These are phyloP conservation scores for Exophiala dermatitidis DNA, from an alignment of 2,329 filamentous ascomycete genomes.

Conservation along the genomic window DNA sequence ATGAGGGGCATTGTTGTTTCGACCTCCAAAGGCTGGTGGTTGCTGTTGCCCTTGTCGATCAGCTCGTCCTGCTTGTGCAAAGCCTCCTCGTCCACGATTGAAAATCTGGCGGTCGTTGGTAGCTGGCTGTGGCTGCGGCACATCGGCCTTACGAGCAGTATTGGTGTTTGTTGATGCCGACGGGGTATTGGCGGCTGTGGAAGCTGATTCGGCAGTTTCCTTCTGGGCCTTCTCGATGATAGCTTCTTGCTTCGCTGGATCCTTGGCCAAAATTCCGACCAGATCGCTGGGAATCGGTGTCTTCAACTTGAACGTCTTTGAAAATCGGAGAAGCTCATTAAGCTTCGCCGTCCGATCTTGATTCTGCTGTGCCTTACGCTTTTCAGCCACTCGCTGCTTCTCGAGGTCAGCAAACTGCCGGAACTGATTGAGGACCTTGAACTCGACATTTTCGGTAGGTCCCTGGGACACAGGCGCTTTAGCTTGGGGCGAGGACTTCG, in stretches of 20 bases:
- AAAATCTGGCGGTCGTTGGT: slow-evolving; percentile 44
- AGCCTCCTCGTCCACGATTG: slow-evolving; percentile 42
- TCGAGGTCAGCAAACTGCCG: slow-evolving; percentile 57
- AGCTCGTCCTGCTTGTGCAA: slow-evolving; percentile 22
- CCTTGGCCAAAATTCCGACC: slow-evolving; percentile 91
- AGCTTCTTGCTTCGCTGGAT: slow-evolving; percentile 85
- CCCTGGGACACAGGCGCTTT: slow-evolving; percentile 43
- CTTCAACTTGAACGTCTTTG: slow-evolving; percentile 84
- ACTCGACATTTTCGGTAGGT: slow-evolving; percentile 54
- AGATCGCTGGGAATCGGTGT: slow-evolving; percentile 88
- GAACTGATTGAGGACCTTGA: slow-evolving; percentile 56
- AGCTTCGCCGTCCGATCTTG: slow-evolving; percentile 86
- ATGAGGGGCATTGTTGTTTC: slow-evolving; percentile 12
- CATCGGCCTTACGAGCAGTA: slow-evolving; percentile 47
- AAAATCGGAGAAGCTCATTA: slow-evolving; percentile 92
- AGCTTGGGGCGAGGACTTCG: slow-evolving; percentile 25
- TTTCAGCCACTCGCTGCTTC: slow-evolving; percentile 54
- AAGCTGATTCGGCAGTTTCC: slow-evolving; percentile 56
- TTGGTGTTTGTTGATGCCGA: slow-evolving; percentile 40
- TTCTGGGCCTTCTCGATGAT: slow-evolving; percentile 83
- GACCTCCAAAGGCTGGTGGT: slow-evolving; percentile 8
- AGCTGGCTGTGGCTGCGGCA: slow-evolving; percentile 32
- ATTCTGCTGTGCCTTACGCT: slow-evolving; percentile 48
- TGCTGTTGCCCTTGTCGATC: slow-evolving; percentile 33
- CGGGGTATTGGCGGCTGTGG: slow-evolving; percentile 26